Evolutionary conservation across 148 eudicot genomes (phyloP).

Genomic region (Euryodendron excelsum): DNA sequence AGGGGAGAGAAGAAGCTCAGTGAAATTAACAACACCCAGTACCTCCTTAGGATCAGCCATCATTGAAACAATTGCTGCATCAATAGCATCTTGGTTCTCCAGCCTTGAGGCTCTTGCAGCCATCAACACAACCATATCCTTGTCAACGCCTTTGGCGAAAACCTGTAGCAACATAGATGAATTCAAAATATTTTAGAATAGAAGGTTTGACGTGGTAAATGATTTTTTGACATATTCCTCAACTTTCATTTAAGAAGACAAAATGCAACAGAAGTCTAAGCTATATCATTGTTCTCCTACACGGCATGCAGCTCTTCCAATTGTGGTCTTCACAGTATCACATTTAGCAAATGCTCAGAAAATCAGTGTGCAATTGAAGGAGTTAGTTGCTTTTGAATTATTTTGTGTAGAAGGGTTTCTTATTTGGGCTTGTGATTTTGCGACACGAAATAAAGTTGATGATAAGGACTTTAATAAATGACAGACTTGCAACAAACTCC

Average conservation of each 20-base stretch:
- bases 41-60: slow-evolving; percentile 52
- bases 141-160: slow-evolving; percentile 37
- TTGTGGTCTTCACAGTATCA: no score
- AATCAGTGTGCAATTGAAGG: no score
- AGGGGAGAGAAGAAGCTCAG: no score
- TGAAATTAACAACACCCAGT: background rate
- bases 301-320: no score
- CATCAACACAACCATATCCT: slow-evolving; percentile 45
- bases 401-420: background rate
- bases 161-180: slow-evolving; percentile 26
- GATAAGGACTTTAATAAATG: background rate
- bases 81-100: slow-evolving; percentile 57
- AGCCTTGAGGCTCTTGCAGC: slow-evolving; percentile 51
- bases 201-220: background rate
- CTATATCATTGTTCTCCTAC: background rate
- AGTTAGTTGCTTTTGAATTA: no score
- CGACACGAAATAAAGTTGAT: background rate
- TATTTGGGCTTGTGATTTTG: background rate
- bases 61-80: slow-evolving; percentile 48
- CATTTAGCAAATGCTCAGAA: no score
- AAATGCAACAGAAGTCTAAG: background rate
- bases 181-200: background rate
- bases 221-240: background rate
- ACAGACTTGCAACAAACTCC: no score
- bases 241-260: background rate